Conservation (phyloP, 2,329 filamentous ascomycete species). For the Reticulascus tulasneorum region DNA sequence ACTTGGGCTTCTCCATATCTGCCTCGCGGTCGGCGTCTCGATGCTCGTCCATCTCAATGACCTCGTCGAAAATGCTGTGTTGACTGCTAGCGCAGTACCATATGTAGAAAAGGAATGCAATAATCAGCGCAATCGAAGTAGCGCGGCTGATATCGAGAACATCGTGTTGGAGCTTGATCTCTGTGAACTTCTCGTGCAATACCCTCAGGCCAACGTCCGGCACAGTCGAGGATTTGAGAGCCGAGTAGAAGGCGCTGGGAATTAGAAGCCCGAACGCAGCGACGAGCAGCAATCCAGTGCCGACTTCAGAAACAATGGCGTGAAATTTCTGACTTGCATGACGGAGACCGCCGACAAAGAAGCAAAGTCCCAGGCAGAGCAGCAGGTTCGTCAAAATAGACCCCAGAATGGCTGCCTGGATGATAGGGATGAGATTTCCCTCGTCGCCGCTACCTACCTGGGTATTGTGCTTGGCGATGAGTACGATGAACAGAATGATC, state of each 20-base stretch:
- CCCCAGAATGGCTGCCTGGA: constrained; percentile 65
- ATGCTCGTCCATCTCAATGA: constrained; percentile 46
- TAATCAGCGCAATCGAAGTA: constrained; percentile 57
- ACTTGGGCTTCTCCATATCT: constrained; percentile 56
- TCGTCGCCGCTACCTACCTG: constrained; percentile 22
- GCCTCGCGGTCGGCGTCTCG: constrained; percentile 54
- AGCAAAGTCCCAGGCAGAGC: constrained; percentile 64
- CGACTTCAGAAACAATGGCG: constrained; percentile 63
- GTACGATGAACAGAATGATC: constrained; percentile 63
- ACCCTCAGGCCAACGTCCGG: constrained; percentile 16
- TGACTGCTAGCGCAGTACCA: constrained; percentile 63
- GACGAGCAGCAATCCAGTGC: constrained; percentile 61
- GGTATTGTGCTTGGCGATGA: constrained; percentile 39
- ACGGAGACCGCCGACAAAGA: constrained; percentile 60
- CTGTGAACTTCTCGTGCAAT: constrained; percentile 24
- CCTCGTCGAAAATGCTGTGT: constrained; percentile 58
- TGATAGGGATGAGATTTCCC: constrained; percentile 50
- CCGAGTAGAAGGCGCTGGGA: constrained; percentile 31
- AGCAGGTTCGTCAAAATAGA: constrained; percentile 66
- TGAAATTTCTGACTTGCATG: constrained; percentile 59
- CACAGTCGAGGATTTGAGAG: constrained; percentile 24
- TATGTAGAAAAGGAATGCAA: constrained; percentile 54
- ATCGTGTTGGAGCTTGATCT: constrained; percentile 36
- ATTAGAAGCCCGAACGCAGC: constrained; percentile 38
- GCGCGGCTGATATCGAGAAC: constrained; percentile 58